Evolutionary conservation across 169 alveolate species (phyloP).

Genomic region (Eimeria zaria): DNA sequence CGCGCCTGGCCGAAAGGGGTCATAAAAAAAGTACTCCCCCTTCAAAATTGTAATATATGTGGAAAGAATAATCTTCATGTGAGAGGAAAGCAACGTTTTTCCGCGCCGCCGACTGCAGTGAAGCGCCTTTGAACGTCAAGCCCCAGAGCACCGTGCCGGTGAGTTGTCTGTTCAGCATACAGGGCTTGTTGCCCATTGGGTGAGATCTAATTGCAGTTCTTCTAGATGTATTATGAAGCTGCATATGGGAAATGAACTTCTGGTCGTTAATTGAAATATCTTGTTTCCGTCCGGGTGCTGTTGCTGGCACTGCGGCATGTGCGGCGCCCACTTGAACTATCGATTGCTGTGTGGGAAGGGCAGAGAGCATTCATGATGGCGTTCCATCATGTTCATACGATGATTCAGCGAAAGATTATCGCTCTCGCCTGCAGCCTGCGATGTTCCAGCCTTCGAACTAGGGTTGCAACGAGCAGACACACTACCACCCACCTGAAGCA

Average conservation of each 20-base stretch:
- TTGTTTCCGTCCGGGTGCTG: neutral
- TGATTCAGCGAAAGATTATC: neutral
- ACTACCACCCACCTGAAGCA: neutral
- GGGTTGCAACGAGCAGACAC: neutral
- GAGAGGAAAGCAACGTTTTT: neutral
- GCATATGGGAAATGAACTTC: neutral
- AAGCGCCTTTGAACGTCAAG: conserved; percentile 1
- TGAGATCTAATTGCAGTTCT: neutral
- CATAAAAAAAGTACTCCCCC: neutral
- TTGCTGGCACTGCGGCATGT: neutral
- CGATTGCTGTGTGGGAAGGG: conserved; percentile 45
- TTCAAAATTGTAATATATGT: neutral
- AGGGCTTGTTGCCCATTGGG: neutral
- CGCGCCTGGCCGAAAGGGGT: neutral
- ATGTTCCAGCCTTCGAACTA: neutral
- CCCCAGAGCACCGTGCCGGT: conserved; percentile 36
- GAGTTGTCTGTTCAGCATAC: neutral
- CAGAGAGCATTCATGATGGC: neutral
- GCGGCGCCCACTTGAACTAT: conserved; percentile 4
- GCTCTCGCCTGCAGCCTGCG: neutral
- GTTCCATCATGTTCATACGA: neutral
- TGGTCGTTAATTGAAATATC: neutral
- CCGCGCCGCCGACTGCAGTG: conserved; percentile 21
- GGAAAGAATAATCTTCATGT: neutral
- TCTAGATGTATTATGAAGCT: neutral